Evolutionary conservation across 2,329 filamentous ascomycete species (phyloP), one percentile per base, ranked within the genome.

Genomic region (Cadophora gregata): DNA sequence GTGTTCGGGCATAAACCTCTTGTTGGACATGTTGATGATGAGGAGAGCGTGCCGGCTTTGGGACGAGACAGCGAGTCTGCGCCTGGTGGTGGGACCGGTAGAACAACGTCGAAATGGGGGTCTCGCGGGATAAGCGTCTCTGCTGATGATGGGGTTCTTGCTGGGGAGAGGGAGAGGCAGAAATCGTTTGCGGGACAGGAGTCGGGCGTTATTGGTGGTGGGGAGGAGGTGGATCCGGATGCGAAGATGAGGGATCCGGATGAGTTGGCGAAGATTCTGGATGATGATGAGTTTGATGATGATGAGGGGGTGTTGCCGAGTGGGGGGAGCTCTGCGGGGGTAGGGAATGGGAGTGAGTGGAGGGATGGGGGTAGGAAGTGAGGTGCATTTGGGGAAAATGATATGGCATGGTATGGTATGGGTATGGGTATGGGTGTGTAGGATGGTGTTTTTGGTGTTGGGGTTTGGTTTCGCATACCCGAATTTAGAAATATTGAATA

Each of bases 1-100:
- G 88, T 97, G 70, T 89, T 97, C 67, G 92, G 91, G 63, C 85
- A 84, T 80, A 77, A 81, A 62, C 88, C 90, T 73, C 88, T 90
- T 76, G 85, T 83, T 51, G 72, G 70, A 1, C 65, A 66, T 12
- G 58, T 71, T 3, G 72, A 75, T 29, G 70, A 73, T 38, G 74
- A 74, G 24, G 72, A 74, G 29, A 67, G 70, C 42, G 63, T 62
- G 1, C 69, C 71, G 2, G 70, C 69, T n/a, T 33, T 70, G 0
- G 67, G 64, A n/a, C 53, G 63, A 10, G 59, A 51, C 6, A 33
- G 62, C 55, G 58, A n/a, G 36, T 50, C 62, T 25, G 63, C 53
- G 14, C 45, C 33, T 21, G 33, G 55, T 27, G 62, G 55, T 50
- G 62, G 50, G 29, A 50, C 64, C 21, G 63, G 38, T 25, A 47